phyloP scores from a whole-genome alignment of 208 protist genomes.

The Vickermania spadyakhi region DNA sequence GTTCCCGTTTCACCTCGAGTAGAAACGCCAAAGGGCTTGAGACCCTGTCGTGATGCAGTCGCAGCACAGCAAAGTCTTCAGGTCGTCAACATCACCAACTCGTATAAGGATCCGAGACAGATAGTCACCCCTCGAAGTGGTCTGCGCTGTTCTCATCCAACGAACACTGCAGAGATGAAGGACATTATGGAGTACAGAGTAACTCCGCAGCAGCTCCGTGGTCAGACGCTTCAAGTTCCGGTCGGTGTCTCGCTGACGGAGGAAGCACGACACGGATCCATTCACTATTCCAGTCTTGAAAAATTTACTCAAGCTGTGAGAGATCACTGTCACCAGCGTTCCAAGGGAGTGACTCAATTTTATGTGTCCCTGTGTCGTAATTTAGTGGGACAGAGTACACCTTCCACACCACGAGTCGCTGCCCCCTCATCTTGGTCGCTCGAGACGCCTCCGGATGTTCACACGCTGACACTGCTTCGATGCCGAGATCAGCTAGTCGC shows the following conservation, averaged over 20 bases:
- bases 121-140: conserved; percentile 27
- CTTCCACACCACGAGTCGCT: conserved; percentile 14
- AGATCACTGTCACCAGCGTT: conserved; percentile 60
- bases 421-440: conserved; percentile 28
- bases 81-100: conserved; percentile 62
- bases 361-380: conserved; percentile 70
- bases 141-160: conserved; percentile 26
- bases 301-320: conserved; percentile 63
- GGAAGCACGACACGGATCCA: neutral
- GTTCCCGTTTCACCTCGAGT: conserved; percentile 16
- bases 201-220: neutral
- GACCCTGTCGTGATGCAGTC: conserved; percentile 21
- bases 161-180: conserved; percentile 7
- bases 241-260: neutral
- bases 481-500: conserved; percentile 64
- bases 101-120: conserved; percentile 55
- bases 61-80: conserved; percentile 53
- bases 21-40: conserved; percentile 53
- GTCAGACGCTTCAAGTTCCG: neutral
- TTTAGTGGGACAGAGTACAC: conserved; percentile 26
- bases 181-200: neutral
- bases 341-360: conserved; percentile 51
- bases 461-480: conserved; percentile 35
- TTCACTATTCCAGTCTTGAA: conserved; percentile 47
- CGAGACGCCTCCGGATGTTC: conserved; percentile 12